phyloP scores from a whole-genome alignment of 116 monocot species.

The Papilionanthe hybrid region DNA sequence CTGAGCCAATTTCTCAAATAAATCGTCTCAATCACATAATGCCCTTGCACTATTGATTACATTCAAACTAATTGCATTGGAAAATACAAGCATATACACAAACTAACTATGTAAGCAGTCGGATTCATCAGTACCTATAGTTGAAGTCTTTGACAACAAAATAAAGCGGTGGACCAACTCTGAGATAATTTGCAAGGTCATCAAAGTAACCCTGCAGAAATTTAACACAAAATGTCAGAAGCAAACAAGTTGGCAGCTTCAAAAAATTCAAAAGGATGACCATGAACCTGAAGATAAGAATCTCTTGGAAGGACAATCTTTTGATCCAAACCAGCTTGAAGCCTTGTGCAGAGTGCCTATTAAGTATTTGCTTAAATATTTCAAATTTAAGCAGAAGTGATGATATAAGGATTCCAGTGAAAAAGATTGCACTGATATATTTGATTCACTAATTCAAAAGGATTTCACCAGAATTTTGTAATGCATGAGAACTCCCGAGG shows the following conservation, averaged over 20 bases:
- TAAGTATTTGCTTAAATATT: not conserved
- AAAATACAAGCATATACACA: not conserved
- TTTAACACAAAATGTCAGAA: not conserved
- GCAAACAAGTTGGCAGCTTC: not conserved
- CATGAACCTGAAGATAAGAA: slow-evolving; percentile 91
- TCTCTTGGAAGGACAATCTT: slow-evolving; percentile 80
- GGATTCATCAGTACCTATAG: slow-evolving; percentile 57
- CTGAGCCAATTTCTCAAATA: not conserved
- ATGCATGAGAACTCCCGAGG: not conserved
- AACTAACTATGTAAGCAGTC: not conserved
- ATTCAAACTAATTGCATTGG: not conserved
- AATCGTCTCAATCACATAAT: not conserved
- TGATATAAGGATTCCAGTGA: not conserved
- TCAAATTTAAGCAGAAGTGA: not conserved
- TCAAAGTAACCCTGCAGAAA: slow-evolving; percentile 54
- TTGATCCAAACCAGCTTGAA: slow-evolving; percentile 93
- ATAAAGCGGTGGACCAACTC: slow-evolving; percentile 93
- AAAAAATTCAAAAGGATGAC: not conserved
- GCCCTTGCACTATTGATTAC: not conserved
- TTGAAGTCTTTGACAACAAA: slow-evolving; percentile 94
- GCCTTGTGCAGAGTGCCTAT: slow-evolving; percentile 33
- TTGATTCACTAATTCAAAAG: not conserved
- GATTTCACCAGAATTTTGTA: not conserved
- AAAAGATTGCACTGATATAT: not conserved
- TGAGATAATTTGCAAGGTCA: slow-evolving; percentile 74